These are phyloP conservation scores for Lactifluus hygrophoroides DNA, from an alignment of 768 basidiomycete genomes.

Conservation along the genomic window DNA sequence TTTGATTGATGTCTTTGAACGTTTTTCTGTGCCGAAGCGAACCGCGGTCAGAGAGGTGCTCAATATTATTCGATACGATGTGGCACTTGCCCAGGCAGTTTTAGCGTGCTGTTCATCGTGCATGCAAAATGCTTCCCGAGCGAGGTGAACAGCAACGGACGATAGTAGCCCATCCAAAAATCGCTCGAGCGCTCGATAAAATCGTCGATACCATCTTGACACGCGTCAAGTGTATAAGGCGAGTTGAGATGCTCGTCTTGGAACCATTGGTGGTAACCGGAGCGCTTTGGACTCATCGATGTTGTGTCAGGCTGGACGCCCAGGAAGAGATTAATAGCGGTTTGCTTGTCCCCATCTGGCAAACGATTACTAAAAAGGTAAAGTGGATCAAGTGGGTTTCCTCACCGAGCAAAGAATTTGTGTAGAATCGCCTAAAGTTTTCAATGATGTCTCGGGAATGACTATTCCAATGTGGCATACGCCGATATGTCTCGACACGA, in stretches of 20 bases:
- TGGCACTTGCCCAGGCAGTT: constrained; percentile 61
- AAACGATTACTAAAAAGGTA: not conserved
- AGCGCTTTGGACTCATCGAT: constrained; percentile 42
- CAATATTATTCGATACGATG: not conserved
- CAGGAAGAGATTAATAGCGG: constrained; percentile 95
- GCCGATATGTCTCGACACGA: constrained; percentile 89
- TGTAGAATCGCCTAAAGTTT: constrained; percentile 89
- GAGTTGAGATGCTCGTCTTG: constrained; percentile 58
- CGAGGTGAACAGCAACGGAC: constrained; percentile 75
- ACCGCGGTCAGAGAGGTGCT: not conserved
- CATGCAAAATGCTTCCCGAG: constrained; percentile 85
- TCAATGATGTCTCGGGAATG: constrained; percentile 96
- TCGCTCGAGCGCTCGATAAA: constrained; percentile 57
- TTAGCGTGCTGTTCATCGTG: constrained; percentile 85
- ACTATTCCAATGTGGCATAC: constrained; percentile 95
- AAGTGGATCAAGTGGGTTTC: not conserved
- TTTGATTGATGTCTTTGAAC: constrained; percentile 54
- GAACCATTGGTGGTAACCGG: constrained; percentile 84
- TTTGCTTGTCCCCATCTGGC: constrained; percentile 91
- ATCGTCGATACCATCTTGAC: constrained; percentile 48
- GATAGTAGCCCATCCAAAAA: constrained; percentile 87
- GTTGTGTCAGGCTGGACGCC: constrained; percentile 52
- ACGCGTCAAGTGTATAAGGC: constrained; percentile 59
- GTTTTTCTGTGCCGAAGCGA: constrained; percentile 46
- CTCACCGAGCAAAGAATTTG: constrained; percentile 82